Evolutionary conservation across 2,329 filamentous ascomycete species (phyloP), one percentile per base, ranked within the genome.

Genomic region (Xylaria sp.): DNA sequence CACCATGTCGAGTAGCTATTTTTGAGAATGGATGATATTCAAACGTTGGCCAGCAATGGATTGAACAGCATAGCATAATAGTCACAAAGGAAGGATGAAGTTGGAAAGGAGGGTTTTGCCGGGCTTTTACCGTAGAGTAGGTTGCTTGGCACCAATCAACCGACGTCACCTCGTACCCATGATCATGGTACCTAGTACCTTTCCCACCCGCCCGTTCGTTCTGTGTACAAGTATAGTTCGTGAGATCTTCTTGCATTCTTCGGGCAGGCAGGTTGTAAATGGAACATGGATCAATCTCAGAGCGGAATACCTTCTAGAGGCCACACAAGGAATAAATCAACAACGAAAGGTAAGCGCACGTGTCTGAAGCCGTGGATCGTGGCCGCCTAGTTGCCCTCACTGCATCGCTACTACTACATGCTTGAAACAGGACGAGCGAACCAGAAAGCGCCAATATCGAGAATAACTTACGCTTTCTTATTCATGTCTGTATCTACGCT

Each of bases 291-390:
- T 66, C 70, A 68, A 24, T 64, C 69, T 47, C 66, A 71, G 51
- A 61, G 65, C 63, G 62, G 63, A 32, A 47, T 65, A 61, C 57
- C 69, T 69, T 30, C 50, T 48, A 47, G 64, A 53, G 75, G 75
- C 6, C 75, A 76, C 63, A 67, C 73, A n/a, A 74, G 75, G 51
- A 77, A 68, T 58, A 76, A 71, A 61, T 77, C 75, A 9, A 73
- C 73, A n/a, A 67, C 73, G 17, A 76, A 70, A 69, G 61, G 75
- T 77, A 65, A 77, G 75, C 69, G 62, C 64, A 53, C 51, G 27
- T 53, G 27, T 56, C 56, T 12, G 12, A 53, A 19, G 5, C 21
- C 12, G n/a, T 36, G 61, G n/a, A 47, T 48, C 8, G 61, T 56
- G 42, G 54, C 30, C 14, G 1, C 51, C 30, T 1, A 36, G 14